Percentiles rank a stretch among this genome's conserved stretches.
These are phyloP conservation scores for Flaveria robusta DNA, from an alignment of 129 eudicot genomes.

Conservation along the genomic window DNA sequence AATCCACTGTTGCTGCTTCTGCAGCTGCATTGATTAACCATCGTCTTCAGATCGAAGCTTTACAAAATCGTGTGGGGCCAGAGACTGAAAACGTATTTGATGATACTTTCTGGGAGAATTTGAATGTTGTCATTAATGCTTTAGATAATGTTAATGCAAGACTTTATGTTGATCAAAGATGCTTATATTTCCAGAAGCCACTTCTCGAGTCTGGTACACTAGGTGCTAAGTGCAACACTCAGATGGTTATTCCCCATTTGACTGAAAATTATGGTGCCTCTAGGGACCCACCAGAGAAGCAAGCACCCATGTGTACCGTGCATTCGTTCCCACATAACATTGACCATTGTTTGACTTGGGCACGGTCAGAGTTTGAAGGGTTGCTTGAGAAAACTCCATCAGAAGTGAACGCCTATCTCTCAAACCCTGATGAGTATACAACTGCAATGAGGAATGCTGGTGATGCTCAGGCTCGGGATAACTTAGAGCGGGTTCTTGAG, in stretches of 20 bases:
- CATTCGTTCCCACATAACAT: conserved; percentile 94
- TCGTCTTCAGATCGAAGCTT: conserved; percentile 66
- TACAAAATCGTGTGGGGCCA: conserved; percentile 94
- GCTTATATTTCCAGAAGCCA: conserved; percentile 91
- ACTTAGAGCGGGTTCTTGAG: conserved; percentile 71
- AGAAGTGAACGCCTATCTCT: conserved; percentile 81
- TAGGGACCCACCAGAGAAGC: conserved; percentile 92
- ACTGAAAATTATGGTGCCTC: conserved; percentile 97
- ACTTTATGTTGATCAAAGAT: conserved; percentile 86
- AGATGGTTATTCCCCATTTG: conserved; percentile 89
- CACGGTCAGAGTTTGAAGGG: conserved; percentile 95
- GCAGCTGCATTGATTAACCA: conserved; percentile 78
- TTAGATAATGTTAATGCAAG: conserved; percentile 91
- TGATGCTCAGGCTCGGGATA: conserved; percentile 89
- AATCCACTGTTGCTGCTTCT: conserved; percentile 90
- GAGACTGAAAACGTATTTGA: conserved; percentile 79
- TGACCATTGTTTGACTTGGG: conserved; percentile 97
- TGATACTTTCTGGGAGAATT: conserved; percentile 86
- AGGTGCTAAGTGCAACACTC: conserved; percentile 94
- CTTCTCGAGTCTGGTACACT: conserved; percentile 90
- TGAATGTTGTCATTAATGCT: conserved; percentile 68
- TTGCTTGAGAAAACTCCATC: conserved; percentile 87
- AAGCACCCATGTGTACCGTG: conserved; percentile 94
- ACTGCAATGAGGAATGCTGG: conserved; percentile 74
- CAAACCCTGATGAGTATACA: conserved; percentile 64